phyloP scores from a whole-genome alignment of 164 flowering plant genomes.

The Dillenia suffruticosa region DNA sequence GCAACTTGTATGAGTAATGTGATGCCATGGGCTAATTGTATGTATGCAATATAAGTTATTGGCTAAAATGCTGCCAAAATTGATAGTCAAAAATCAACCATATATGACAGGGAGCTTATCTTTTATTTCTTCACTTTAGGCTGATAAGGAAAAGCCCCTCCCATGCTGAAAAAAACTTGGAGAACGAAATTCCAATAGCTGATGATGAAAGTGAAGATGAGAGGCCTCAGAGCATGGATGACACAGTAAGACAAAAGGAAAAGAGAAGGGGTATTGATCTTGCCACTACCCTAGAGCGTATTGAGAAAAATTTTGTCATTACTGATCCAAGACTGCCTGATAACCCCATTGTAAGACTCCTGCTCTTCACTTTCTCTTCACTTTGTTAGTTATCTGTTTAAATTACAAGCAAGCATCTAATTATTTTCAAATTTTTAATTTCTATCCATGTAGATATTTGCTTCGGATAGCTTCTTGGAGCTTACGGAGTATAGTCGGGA shows the following conservation, averaged over 20 bases:
- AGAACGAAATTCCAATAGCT: slow-evolving; percentile 19
- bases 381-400: slow-evolving; percentile 15
- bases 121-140: slow-evolving; percentile 29
- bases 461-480: slow-evolving; percentile 99
- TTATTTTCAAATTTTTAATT: neutral
- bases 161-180: slow-evolving; percentile 10
- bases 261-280: slow-evolving; percentile 97
- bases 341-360: slow-evolving; percentile 85
- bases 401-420: slow-evolving; percentile 28
- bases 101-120: too few relatives aligned
- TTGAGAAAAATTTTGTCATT: slow-evolving; percentile 96
- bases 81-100: too few relatives aligned
- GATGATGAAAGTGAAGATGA: slow-evolving; percentile 36
- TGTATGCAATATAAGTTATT: too few relatives aligned
- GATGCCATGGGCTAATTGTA: too few relatives aligned
- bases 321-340: slow-evolving; percentile 99
- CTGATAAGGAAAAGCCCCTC: slow-evolving; percentile 45
- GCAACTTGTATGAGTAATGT: too few relatives aligned
- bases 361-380: neutral
- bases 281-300: slow-evolving; percentile 97
- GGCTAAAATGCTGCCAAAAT: too few relatives aligned
- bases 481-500: slow-evolving; percentile 95
- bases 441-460: slow-evolving; percentile 62
- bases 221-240: slow-evolving; percentile 69
- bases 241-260: slow-evolving; percentile 67